Percentiles rank a stretch among this genome's conserved stretches.
phyloP scores from a whole-genome alignment of 495 filamentous ascomycete genomes.

The Hypoxylon crocopeplum region DNA sequence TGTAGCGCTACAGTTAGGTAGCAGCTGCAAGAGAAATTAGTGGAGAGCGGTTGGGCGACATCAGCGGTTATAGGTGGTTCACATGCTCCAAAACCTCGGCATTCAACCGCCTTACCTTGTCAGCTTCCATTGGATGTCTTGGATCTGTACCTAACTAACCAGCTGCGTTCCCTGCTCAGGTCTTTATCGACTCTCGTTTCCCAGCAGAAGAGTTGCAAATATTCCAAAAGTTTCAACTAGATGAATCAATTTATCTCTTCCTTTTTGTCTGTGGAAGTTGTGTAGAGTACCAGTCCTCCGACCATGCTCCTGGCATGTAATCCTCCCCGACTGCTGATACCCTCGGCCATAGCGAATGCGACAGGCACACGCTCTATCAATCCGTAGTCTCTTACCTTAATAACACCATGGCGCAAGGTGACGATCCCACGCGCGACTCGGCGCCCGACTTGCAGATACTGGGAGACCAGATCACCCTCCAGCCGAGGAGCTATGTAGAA shows the following conservation, averaged over 20 bases:
- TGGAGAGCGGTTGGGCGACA: too few relatives aligned
- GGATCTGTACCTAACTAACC: too few relatives aligned
- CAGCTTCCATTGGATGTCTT: background rate
- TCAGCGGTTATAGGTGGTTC: too few relatives aligned
- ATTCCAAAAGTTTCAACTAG: too few relatives aligned
- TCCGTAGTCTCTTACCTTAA: constrained; percentile 14
- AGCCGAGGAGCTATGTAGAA: constrained; percentile 76
- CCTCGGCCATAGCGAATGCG: constrained; percentile 23
- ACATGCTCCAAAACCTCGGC: background rate
- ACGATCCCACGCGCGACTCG: constrained; percentile 52
- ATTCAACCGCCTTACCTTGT: background rate
- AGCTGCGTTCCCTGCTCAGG: too few relatives aligned
- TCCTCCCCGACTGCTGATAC: constrained; percentile 14
- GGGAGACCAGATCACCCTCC: constrained; percentile 78
- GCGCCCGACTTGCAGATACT: constrained; percentile 86
- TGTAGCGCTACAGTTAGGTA: too few relatives aligned
- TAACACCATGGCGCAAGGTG: constrained; percentile 44
- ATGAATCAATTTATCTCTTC: too few relatives aligned
- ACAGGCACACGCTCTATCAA: background rate
- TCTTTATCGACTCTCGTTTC: too few relatives aligned
- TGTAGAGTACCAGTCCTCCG: background rate
- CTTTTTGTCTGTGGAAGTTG: background rate
- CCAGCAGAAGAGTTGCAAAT: too few relatives aligned
- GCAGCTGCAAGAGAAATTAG: too few relatives aligned
- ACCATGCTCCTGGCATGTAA: constrained; percentile 27